Percentiles rank a stretch among this genome's conserved stretches.
phyloP scores from a whole-genome alignment of 495 filamentous ascomycete species.

The Letharia lupina region DNA sequence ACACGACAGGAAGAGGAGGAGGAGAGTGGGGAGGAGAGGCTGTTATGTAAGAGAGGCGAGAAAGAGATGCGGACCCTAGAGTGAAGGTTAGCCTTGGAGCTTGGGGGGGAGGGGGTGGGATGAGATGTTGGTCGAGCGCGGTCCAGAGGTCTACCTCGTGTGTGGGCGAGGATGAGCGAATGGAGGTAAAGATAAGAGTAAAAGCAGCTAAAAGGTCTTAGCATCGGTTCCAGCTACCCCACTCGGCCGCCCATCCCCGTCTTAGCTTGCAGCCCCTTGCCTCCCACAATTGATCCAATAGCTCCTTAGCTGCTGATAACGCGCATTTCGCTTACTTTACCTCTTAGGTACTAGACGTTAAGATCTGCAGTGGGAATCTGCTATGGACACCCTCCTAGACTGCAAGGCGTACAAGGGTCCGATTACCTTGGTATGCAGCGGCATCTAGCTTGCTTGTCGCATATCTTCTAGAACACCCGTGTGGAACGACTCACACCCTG shows the following conservation, averaged over 20 bases:
- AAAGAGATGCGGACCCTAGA: background rate
- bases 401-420: background rate
- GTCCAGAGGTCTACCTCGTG: background rate
- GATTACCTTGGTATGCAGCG: background rate
- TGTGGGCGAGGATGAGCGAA: conserved; percentile 1
- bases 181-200: background rate
- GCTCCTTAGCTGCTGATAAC: conserved; percentile 9
- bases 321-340: background rate
- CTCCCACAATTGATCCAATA: background rate
- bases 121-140: background rate
- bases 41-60: background rate
- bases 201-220: background rate
- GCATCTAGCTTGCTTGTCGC: background rate
- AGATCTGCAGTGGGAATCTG: background rate
- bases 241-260: background rate
- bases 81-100: too few species aligned
- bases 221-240: background rate
- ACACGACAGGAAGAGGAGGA: conserved; percentile 1
- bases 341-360: background rate
- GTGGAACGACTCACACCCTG: background rate
- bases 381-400: background rate
- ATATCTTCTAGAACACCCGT: conserved; percentile 11
- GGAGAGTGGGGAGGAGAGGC: background rate
- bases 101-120: too few species aligned
- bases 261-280: background rate